A percentile compares a stretch with the other conserved stretches of the same genome.
Conservation (phyloP, 208 protist species). For the Tritrichomonas musculus region DNA sequence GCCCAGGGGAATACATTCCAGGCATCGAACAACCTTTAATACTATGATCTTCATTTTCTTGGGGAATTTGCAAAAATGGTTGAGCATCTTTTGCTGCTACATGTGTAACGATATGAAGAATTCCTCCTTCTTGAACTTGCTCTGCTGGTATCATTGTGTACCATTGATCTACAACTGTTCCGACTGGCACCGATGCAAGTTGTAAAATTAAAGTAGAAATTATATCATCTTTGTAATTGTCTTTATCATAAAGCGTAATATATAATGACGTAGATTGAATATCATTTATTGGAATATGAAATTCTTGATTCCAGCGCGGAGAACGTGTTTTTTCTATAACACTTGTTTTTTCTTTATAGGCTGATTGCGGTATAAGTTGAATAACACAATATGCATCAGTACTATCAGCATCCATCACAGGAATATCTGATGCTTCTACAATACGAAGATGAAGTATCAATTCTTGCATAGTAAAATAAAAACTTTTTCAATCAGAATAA, state of each 20-base stretch:
- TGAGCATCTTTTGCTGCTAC: not conserved
- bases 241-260: not conserved
- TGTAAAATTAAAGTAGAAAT: not conserved
- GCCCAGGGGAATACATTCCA: too few species aligned
- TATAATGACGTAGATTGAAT: not conserved
- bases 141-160: not conserved
- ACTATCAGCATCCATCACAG: not conserved
- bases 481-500: too few species aligned
- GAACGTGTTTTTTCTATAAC: not conserved
- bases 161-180: not conserved
- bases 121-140: not conserved
- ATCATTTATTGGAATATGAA: not conserved
- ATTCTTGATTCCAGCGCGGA: not conserved
- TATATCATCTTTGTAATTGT: not conserved
- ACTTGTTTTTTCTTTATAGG: not conserved
- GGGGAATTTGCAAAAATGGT: slow-evolving; percentile 8
- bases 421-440: not conserved
- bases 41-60: too few species aligned
- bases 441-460: not conserved
- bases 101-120: not conserved
- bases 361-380: not conserved
- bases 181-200: not conserved
- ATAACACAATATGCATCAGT: not conserved
- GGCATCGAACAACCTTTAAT: too few species aligned
- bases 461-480: too few species aligned